A percentile compares a stretch with the other conserved stretches of the same genome.
Conservation (phyloP, 768 basidiomycete genomes). For the Mycena sanguinolenta region DNA sequence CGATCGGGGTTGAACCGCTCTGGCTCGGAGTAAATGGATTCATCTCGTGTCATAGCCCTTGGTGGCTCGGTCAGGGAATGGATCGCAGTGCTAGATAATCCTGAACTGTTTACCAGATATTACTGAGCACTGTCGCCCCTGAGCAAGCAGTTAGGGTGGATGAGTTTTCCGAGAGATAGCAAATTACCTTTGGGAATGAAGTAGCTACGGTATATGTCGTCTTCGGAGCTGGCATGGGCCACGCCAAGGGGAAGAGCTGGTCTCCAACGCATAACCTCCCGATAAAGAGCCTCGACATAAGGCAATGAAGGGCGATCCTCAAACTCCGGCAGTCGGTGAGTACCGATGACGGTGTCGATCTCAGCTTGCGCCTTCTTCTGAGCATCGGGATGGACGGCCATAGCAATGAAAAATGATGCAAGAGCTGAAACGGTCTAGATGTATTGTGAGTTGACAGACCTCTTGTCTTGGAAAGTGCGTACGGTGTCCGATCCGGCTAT, state of each 20-base stretch:
- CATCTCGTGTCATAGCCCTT: conserved; percentile 46
- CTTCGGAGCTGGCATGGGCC: conserved; percentile 38
- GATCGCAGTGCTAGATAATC: neutral
- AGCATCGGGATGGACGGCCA: too few relatives aligned
- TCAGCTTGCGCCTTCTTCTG: too few relatives aligned
- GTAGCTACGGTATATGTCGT: conserved; percentile 49
- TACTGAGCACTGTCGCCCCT: conserved; percentile 45
- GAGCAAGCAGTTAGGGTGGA: neutral
- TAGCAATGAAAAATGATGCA: too few relatives aligned
- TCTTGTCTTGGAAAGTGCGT: neutral
- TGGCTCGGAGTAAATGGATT: conserved; percentile 44
- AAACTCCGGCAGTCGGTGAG: too few relatives aligned
- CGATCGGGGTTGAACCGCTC: conserved; percentile 45
- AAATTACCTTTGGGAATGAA: conserved; percentile 47
- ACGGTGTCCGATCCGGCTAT: conserved; percentile 41
- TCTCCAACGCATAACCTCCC: conserved; percentile 1
- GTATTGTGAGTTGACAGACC: neutral
- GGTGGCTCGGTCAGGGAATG: conserved; percentile 3
- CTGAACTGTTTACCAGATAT: conserved; percentile 50
- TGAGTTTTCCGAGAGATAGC: neutral
- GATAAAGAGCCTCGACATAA: too few relatives aligned
- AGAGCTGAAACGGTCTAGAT: too few relatives aligned
- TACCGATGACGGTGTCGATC: too few relatives aligned
- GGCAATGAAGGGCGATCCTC: too few relatives aligned
- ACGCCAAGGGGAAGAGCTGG: conserved; percentile 13